Conservation (phyloP, 1,284 basidiomycete species). For the Heterobasidion irregulare region DNA sequence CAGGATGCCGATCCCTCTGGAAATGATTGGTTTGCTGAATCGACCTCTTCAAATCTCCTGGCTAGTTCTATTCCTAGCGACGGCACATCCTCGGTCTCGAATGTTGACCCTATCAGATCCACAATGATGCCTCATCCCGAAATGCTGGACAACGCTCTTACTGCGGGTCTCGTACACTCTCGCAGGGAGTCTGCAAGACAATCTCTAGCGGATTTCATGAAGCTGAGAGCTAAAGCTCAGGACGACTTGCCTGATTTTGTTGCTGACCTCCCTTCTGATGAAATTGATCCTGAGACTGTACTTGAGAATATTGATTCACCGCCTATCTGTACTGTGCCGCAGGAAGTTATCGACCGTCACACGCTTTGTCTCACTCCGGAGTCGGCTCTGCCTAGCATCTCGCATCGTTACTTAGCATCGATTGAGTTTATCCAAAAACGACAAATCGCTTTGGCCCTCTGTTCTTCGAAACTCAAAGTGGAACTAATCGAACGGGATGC, state of each 20-base stretch:
- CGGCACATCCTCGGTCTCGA: background rate
- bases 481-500: slow-evolving; percentile 54
- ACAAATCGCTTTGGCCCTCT: slow-evolving; percentile 41
- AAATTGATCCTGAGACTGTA: background rate
- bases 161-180: background rate
- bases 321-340: background rate
- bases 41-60: background rate
- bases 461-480: slow-evolving; percentile 33
- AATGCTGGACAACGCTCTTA: background rate
- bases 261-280: background rate
- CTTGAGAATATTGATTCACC: background rate
- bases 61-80: background rate
- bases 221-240: background rate
- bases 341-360: slow-evolving; percentile 1
- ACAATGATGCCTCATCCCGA: background rate
- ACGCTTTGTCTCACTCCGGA: background rate
- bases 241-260: background rate
- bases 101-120: background rate
- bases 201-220: background rate
- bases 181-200: background rate
- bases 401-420: slow-evolving; percentile 63
- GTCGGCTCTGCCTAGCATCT: slow-evolving; percentile 17
- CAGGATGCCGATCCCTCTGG: background rate
- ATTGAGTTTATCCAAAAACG: slow-evolving; percentile 60
- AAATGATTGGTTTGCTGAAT: background rate